Conservation (phyloP, 2,329 filamentous ascomycete species). For the Drechslerella coelobrocha region DNA sequence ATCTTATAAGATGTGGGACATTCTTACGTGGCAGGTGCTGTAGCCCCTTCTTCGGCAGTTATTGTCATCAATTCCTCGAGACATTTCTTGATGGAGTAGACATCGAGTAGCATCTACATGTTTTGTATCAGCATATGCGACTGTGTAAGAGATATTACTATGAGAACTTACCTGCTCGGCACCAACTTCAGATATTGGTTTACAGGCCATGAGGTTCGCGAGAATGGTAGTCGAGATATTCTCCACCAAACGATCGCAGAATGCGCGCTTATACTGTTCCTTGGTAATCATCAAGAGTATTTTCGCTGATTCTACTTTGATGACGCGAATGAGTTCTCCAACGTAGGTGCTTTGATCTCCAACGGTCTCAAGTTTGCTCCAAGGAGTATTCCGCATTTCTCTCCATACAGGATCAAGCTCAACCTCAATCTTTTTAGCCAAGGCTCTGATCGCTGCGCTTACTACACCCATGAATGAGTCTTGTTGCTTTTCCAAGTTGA, state of each 20-base stretch:
- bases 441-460: slow-evolving; percentile 79
- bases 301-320: slow-evolving; percentile 75
- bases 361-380: slow-evolving; percentile 90
- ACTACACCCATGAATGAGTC: slow-evolving; percentile 96
- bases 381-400: slow-evolving; percentile 95
- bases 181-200: slow-evolving; percentile 88
- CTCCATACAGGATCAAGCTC: slow-evolving; percentile 88
- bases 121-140: slow-evolving; percentile 53
- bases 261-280: slow-evolving; percentile 90
- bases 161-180: slow-evolving; percentile 75
- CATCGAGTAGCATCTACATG: slow-evolving; percentile 86
- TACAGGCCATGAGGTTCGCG: slow-evolving; percentile 80
- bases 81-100: slow-evolving; percentile 84
- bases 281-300: slow-evolving; percentile 81
- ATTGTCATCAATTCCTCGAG: slow-evolving; percentile 74
- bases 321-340: slow-evolving; percentile 74
- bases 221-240: slow-evolving; percentile 80
- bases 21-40: slow-evolving; percentile 63
- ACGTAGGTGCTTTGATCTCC: slow-evolving; percentile 95
- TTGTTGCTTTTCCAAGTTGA: slow-evolving; percentile 90
- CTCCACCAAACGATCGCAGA: slow-evolving; percentile 95
- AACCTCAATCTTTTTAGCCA: slow-evolving; percentile 82
- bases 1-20: slow-evolving; percentile 49
- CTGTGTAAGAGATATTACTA: not conserved
- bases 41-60: slow-evolving; percentile 66